These are phyloP conservation scores for Onygenales sp. DNA, from an alignment of 2,329 filamentous ascomycete species.

Conservation along the genomic window DNA sequence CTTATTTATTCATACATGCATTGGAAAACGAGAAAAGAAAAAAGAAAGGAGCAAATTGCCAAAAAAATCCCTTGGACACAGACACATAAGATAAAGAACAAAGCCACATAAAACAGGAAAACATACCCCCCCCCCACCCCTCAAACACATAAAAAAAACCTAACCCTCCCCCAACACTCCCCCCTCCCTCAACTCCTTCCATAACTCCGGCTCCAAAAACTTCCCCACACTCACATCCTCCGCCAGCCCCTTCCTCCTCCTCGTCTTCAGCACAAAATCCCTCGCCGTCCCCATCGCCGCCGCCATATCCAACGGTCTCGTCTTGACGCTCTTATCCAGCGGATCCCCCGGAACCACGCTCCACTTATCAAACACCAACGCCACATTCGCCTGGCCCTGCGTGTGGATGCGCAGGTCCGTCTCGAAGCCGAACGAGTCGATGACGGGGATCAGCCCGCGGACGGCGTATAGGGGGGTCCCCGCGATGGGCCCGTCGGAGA, in stretches of 20 bases:
- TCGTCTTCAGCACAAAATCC: slow-evolving; percentile 94
- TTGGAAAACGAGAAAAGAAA: too few relatives aligned
- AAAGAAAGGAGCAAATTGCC: too few relatives aligned
- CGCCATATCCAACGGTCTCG: slow-evolving; percentile 79
- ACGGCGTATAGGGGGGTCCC: slow-evolving; percentile 91
- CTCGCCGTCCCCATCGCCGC: slow-evolving; percentile 79
- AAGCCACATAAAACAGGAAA: not conserved
- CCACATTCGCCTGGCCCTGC: slow-evolving; percentile 82
- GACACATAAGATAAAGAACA: not conserved
- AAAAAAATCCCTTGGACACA: not conserved
- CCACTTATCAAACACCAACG: slow-evolving; percentile 92
- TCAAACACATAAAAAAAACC: not conserved
- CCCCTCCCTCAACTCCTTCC: slow-evolving; percentile 77
- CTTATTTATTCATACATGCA: too few relatives aligned
- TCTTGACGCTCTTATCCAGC: slow-evolving; percentile 73
- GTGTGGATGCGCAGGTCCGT: slow-evolving; percentile 95
- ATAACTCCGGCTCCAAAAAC: slow-evolving; percentile 91
- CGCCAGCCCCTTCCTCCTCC: slow-evolving; percentile 82
- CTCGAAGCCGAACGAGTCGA: slow-evolving; percentile 96
- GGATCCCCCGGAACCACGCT: slow-evolving; percentile 92
- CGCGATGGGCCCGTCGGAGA: slow-evolving; percentile 87
- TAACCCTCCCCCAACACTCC: slow-evolving; percentile 62
- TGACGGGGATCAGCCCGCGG: slow-evolving; percentile 83
- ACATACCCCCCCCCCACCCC: too few relatives aligned
- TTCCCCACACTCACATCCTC: slow-evolving; percentile 95